phyloP scores from a whole-genome alignment of 2,329 filamentous ascomycete genomes.

The Curvularia spicifera region DNA sequence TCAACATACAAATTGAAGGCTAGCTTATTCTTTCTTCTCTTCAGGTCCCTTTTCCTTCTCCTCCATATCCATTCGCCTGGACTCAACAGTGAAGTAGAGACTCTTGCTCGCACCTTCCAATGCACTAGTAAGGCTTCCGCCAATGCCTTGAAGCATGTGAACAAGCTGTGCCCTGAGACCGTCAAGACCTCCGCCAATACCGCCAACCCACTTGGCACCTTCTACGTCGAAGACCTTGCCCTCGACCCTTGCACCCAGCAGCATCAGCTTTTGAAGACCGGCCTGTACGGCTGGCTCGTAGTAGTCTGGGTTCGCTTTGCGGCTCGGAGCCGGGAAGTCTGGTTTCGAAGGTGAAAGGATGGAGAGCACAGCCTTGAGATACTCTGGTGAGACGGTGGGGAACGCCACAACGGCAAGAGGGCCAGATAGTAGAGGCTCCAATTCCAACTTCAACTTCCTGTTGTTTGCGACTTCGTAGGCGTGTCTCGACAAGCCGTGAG shows the following conservation, averaged over 20 bases:
- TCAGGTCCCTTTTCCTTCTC: slow-evolving; percentile 62
- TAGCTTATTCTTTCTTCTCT: slow-evolving; percentile 24
- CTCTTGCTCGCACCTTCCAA: slow-evolving; percentile 81
- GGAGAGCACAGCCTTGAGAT: slow-evolving; percentile 80
- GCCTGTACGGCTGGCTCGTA: slow-evolving; percentile 79
- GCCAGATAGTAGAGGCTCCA: slow-evolving; percentile 79
- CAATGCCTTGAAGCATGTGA: slow-evolving; percentile 77
- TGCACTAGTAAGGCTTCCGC: slow-evolving; percentile 76
- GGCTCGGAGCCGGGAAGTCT: slow-evolving; percentile 77
- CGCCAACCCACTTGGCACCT: slow-evolving; percentile 72
- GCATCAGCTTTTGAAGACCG: slow-evolving; percentile 83
- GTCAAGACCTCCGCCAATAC: slow-evolving; percentile 81
- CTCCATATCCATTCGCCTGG: slow-evolving; percentile 79
- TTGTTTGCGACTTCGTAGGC: slow-evolving; percentile 60
- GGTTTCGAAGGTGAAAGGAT: slow-evolving; percentile 73
- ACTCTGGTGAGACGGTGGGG: slow-evolving; percentile 80
- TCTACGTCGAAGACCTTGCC: slow-evolving; percentile 80
- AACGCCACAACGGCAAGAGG: slow-evolving; percentile 82
- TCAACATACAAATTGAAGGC: not conserved
- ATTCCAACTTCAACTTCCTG: slow-evolving; percentile 62
- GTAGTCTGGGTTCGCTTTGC: slow-evolving; percentile 78
- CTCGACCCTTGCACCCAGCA: slow-evolving; percentile 87
- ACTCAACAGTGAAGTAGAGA: slow-evolving; percentile 87
- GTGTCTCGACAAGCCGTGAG: slow-evolving; percentile 65
- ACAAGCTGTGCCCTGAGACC: slow-evolving; percentile 84